Evolutionary conservation across 192 early-diverging fungal species (phyloP).

Genomic region (Geranomyces variabilis): DNA sequence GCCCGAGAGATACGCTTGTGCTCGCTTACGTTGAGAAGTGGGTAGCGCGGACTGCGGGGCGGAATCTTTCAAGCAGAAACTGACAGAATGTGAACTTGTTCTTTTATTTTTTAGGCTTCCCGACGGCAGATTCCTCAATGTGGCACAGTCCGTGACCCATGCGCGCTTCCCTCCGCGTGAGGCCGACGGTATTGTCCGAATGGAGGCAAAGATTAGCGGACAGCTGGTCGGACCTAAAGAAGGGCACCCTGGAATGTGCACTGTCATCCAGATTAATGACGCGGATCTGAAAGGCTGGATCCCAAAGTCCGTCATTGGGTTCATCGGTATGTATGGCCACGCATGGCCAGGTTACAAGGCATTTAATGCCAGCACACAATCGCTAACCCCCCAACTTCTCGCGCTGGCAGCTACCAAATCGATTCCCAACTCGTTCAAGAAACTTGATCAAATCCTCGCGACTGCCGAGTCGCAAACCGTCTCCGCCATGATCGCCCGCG

Average conservation of each 20-base stretch:
- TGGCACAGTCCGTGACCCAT: conserved; percentile 42
- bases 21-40: conserved; percentile 34
- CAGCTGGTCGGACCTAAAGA: conserved; percentile 36
- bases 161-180: conserved; percentile 35
- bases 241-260: conserved; percentile 24
- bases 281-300: conserved; percentile 54
- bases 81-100: no score
- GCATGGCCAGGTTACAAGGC: conserved; percentile 25
- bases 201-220: conserved; percentile 50
- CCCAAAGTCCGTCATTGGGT: conserved; percentile 42
- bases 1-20: conserved; percentile 45
- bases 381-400: no score
- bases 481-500: conserved; percentile 4
- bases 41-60: background rate
- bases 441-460: conserved; percentile 14
- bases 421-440: conserved; percentile 31
- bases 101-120: conserved; percentile 1
- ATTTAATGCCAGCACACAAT: background rate
- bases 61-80: no score
- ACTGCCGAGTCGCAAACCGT: conserved; percentile 1
- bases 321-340: conserved; percentile 40
- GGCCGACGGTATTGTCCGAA: conserved; percentile 40
- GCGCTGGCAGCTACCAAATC: conserved; percentile 24
- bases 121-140: conserved; percentile 49
- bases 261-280: conserved; percentile 47